Evolutionary conservation across 2,329 filamentous ascomycete genomes (phyloP).

Genomic region (Ophiostoma sp.): DNA sequence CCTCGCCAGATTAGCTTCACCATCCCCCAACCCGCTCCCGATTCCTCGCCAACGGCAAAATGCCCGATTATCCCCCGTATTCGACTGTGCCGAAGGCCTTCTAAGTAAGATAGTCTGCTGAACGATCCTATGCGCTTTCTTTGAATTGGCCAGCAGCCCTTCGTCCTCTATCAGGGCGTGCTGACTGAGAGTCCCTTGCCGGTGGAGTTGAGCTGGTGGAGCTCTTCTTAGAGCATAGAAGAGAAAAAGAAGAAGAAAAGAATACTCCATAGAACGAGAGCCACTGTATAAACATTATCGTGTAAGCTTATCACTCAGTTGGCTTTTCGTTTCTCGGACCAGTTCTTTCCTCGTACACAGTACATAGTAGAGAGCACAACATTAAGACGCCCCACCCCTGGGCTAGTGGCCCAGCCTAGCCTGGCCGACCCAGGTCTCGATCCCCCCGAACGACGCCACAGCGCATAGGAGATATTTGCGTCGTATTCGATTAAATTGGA

Average conservation of each 20-base stretch:
- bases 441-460: not conserved
- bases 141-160: not conserved
- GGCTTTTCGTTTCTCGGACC: not conserved
- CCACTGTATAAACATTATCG: not conserved
- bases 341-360: not conserved
- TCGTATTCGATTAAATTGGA: constrained; percentile 5
- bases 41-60: not conserved
- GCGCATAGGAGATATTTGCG: not conserved
- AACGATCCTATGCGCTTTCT: not conserved
- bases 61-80: too few species aligned
- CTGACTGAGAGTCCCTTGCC: not conserved
- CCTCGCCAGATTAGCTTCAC: too few species aligned
- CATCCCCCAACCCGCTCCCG: too few species aligned
- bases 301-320: too few species aligned
- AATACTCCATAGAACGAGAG: not conserved
- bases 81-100: too few species aligned
- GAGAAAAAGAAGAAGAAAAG: not conserved
- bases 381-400: not conserved
- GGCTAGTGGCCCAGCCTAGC: not conserved
- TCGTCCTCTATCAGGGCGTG: not conserved
- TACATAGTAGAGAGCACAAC: not conserved
- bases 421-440: not conserved
- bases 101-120: not conserved
- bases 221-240: not conserved
- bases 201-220: not conserved